Evolutionary conservation across 768 basidiomycete genomes (phyloP).

Genomic region (Lanmaoa rubissima): DNA sequence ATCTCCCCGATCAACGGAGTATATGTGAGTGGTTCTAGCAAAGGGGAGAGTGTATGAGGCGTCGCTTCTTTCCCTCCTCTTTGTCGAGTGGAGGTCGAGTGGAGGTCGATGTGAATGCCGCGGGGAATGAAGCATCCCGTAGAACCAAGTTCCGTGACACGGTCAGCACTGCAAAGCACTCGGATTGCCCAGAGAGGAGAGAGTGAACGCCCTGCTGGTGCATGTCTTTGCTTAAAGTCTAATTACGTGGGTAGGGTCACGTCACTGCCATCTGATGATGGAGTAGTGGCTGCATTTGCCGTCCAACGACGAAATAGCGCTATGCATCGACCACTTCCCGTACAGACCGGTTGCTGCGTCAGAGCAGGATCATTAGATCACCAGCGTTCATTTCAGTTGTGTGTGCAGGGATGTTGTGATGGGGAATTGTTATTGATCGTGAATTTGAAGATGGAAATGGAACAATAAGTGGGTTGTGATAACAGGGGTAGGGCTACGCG

Average conservation of each 20-base stretch:
- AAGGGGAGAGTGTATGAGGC: conserved; percentile 6
- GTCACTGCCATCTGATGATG: conserved; percentile 32
- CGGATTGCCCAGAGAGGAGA: conserved; percentile 18
- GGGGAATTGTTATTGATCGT: conserved; percentile 21
- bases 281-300: conserved; percentile 10
- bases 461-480: conserved; percentile 16
- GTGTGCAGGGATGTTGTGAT: conserved; percentile 17
- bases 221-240: conserved; percentile 38
- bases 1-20: conserved; percentile 22
- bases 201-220: conserved; percentile 24
- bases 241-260: conserved; percentile 35
- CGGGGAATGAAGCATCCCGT: conserved; percentile 26
- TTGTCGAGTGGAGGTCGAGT: conserved; percentile 7
- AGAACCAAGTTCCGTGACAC: conserved; percentile 25
- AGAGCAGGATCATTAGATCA: conserved; percentile 14
- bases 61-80: conserved; percentile 12
- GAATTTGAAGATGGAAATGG: conserved; percentile 19
- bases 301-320: conserved; percentile 10
- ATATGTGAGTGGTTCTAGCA: conserved; percentile 3
- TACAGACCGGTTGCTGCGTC: conserved; percentile 12
- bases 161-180: conserved; percentile 14
- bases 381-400: conserved; percentile 12
- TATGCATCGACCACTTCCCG: conserved; percentile 13
- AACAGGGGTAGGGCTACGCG: conserved; percentile 16
- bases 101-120: conserved; percentile 28